Evolutionary conservation across 306 rosid genomes (phyloP), one percentile per base, ranked within the genome.

Genomic region (Crotalaria pallida): DNA sequence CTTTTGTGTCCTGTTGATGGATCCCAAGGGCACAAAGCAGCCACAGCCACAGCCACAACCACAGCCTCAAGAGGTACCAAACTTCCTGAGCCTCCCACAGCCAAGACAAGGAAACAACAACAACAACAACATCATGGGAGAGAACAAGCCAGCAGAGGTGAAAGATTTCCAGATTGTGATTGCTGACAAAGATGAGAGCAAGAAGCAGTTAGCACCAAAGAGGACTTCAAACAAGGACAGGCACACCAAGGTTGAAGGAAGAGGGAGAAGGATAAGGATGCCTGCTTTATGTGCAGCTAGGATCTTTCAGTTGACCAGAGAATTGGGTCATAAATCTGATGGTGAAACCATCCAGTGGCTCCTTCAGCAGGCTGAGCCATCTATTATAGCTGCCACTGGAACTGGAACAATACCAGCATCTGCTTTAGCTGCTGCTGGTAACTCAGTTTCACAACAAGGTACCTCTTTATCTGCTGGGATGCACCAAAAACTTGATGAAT

Each of bases 271-370:
- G 74, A 90, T 94, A 80, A 79, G 98, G 86, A 94, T 94, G 97
- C 98, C 98, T 1, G 98, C 98, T 24, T 57, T 94, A 0, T 90
- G 98, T 69, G 98, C 98, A 6, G 98, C 98, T 0, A 81, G 98
- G 69, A 88, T 94, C 53, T 94, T 94, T 58, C 98, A 94, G 74
- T 78, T 94, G 74, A 94, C 98, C 29, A 77, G 96, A 38, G 98
- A 94, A 85, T 80, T 94, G 77, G 97, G 97, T 49, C 96, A 94
- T 85, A 94, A 94, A 84, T 94, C 98, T 17, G 98, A 94, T 49
- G 98, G 98, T 1, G 98, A 94, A 74, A 90, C 98, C 22, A 94
- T 94, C 48, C 99, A 94, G 88, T 94, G 99, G 99, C 88, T 94
- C 1, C 63, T 91, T 0, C 97, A 91, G 67, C 97, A 91, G 50